phyloP scores from a whole-genome alignment of 148 eudicot species.

The Gaultheria prostrata region DNA sequence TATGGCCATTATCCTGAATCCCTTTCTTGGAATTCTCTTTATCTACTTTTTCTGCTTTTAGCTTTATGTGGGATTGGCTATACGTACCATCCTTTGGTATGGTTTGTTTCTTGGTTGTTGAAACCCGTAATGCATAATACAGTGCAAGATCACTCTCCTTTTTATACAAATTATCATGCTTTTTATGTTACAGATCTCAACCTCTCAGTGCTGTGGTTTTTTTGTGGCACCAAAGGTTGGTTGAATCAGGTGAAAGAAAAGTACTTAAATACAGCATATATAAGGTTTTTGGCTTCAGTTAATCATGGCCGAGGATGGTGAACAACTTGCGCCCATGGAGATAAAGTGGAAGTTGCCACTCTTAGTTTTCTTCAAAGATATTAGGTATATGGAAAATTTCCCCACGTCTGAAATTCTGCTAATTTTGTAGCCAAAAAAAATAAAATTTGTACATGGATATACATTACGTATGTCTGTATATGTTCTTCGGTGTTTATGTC shows the following conservation, averaged over 20 bases:
- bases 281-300: background rate
- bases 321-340: conserved; percentile 16
- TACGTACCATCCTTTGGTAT: background rate
- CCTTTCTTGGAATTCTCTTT: background rate
- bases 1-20: background rate
- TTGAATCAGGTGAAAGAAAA: conserved; percentile 9
- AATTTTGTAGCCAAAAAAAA: background rate
- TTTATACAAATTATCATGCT: conserved; percentile 5
- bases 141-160: background rate
- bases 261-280: background rate
- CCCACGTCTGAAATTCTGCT: background rate
- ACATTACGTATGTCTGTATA: background rate
- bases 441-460: background rate
- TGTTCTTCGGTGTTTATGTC: background rate
- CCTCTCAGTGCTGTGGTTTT: conserved; percentile 18
- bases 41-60: background rate
- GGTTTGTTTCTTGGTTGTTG: background rate
- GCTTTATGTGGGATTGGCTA: background rate
- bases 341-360: conserved; percentile 48
- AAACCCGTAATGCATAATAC: background rate
- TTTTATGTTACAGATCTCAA: conserved; percentile 13
- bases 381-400: conserved; percentile 37
- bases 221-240: conserved; percentile 13
- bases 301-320: conserved; percentile 40
- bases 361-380: conserved; percentile 69